Evolutionary conservation across 1,284 basidiomycete species (phyloP).

Genomic region (Wallemia hederae): DNA sequence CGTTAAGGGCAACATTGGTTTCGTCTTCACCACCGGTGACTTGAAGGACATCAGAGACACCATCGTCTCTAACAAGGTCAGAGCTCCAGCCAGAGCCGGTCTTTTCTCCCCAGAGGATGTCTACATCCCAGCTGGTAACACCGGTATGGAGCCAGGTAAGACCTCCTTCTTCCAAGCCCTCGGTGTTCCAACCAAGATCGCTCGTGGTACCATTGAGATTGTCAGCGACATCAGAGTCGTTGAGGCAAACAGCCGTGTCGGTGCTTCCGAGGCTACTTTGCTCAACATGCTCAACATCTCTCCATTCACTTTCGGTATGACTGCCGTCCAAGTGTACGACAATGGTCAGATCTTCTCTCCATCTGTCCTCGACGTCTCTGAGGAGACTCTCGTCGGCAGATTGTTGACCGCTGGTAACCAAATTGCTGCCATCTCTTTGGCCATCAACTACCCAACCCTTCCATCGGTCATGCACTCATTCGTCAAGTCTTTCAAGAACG

Average conservation of each 20-base stretch:
- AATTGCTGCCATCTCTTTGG: conserved; percentile 82
- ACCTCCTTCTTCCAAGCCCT: conserved; percentile 99
- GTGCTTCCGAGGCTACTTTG: conserved; percentile 83
- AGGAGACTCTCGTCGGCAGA: conserved; percentile 61
- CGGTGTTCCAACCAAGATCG: conserved; percentile 98
- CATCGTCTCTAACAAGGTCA: conserved; percentile 89
- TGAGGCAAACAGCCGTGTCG: conserved; percentile 67
- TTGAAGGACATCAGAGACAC: conserved; percentile 80
- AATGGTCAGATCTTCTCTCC: conserved; percentile 69
- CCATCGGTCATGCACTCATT: conserved; percentile 79
- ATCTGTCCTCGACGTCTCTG: conserved; percentile 75
- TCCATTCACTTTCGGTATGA: conserved; percentile 97
- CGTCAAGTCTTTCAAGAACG: conserved; percentile 98
- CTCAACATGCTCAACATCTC: conserved; percentile 86
- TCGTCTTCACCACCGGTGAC: conserved; percentile 84
- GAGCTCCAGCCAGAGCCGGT: conserved; percentile 93
- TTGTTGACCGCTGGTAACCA: conserved; percentile 85
- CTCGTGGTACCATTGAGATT: conserved; percentile 99
- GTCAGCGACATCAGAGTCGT: conserved; percentile 93
- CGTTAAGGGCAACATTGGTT: conserved; percentile 93
- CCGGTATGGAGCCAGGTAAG: conserved; percentile 99
- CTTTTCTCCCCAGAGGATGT: conserved; percentile 81
- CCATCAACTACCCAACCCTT: conserved; percentile 82
- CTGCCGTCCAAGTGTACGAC: conserved; percentile 76
- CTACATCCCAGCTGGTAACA: conserved; percentile 78